Percentiles rank a stretch among this genome's conserved stretches.
These are phyloP conservation scores for Hypoxylon fuscum DNA, from an alignment of 495 filamentous ascomycete species.

Conservation along the genomic window DNA sequence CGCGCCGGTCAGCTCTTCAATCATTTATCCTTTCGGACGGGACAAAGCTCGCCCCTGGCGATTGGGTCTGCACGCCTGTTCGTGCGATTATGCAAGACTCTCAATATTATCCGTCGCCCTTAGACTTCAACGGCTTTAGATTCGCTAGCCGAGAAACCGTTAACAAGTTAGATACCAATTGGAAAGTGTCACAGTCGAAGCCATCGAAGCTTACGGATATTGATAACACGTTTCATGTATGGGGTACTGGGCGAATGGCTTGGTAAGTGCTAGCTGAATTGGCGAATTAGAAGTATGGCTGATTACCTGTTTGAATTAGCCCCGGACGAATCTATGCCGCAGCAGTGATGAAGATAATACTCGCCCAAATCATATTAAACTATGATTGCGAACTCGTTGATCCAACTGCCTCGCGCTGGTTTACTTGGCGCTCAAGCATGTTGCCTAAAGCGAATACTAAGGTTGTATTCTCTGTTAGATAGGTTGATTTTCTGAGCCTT, in stretches of 20 bases:
- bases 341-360: slow-evolving; percentile 42
- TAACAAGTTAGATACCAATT: background rate
- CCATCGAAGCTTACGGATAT: slow-evolving; percentile 38
- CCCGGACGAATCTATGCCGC: slow-evolving; percentile 42
- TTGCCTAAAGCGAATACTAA: no score
- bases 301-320: slow-evolving; percentile 1
- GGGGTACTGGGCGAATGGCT: slow-evolving; percentile 38
- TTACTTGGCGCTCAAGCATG: no score
- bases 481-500: no score
- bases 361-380: slow-evolving; percentile 35
- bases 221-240: slow-evolving; percentile 33
- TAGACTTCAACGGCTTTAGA: slow-evolving; percentile 40
- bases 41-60: slow-evolving; percentile 32
- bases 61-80: slow-evolving; percentile 43
- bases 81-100: slow-evolving; percentile 25
- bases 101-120: slow-evolving; percentile 26
- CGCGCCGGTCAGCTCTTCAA: slow-evolving; percentile 35
- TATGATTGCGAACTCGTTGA: slow-evolving; percentile 37
- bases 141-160: slow-evolving; percentile 10
- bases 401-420: slow-evolving; percentile 9
- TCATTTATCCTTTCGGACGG: slow-evolving; percentile 43
- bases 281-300: background rate
- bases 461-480: no score
- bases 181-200: slow-evolving; percentile 5
- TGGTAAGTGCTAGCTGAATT: slow-evolving; percentile 25